Percentiles rank a stretch among this genome's conserved stretches.
Evolutionary conservation across 2,329 filamentous ascomycete genomes (phyloP).

Genomic region (Arachnopeziza araneosa): DNA sequence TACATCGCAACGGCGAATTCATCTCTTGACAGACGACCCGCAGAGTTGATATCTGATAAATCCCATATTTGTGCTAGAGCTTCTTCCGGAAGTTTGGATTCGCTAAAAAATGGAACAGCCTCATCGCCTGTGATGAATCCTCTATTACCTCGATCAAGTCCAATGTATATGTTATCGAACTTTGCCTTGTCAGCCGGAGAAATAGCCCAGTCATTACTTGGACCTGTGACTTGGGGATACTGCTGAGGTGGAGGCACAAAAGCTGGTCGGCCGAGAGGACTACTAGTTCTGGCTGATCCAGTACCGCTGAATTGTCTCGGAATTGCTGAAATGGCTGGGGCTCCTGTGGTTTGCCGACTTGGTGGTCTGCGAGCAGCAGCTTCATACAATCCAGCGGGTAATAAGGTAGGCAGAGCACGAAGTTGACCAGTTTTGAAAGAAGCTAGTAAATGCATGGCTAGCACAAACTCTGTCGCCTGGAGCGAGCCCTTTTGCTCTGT

Average conservation of each 20-base stretch:
- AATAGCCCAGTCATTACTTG: slow-evolving; percentile 73
- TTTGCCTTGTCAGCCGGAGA: slow-evolving; percentile 76
- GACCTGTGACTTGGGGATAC: slow-evolving; percentile 22
- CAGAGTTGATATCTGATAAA: slow-evolving; percentile 86
- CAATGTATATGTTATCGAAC: slow-evolving; percentile 81
- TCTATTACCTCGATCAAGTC: slow-evolving; percentile 72
- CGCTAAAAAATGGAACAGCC: slow-evolving; percentile 88
- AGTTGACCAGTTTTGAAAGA: slow-evolving; percentile 83
- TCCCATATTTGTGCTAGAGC: slow-evolving; percentile 94
- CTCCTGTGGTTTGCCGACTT: slow-evolving; percentile 34
- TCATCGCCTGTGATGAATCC: slow-evolving; percentile 91
- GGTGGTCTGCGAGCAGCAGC: slow-evolving; percentile 69
- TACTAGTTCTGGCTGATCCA: slow-evolving; percentile 47
- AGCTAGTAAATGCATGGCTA: slow-evolving; percentile 94
- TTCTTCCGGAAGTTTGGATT: slow-evolving; percentile 85
- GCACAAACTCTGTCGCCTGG: slow-evolving; percentile 86
- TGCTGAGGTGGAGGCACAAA: slow-evolving; percentile 36
- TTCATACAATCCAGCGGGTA: slow-evolving; percentile 85
- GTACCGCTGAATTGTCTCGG: slow-evolving; percentile 76
- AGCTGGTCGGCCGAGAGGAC: slow-evolving; percentile 49
- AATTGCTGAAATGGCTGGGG: slow-evolving; percentile 56
- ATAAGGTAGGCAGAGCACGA: slow-evolving; percentile 68
- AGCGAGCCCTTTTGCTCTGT: slow-evolving; percentile 87
- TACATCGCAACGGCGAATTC: slow-evolving; percentile 98
- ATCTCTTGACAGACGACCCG: slow-evolving; percentile 77